Percentiles rank a stretch among this genome's conserved stretches.
phyloP scores from a whole-genome alignment of 2,329 filamentous ascomycete species.

The Colletotrichum zoysiae region DNA sequence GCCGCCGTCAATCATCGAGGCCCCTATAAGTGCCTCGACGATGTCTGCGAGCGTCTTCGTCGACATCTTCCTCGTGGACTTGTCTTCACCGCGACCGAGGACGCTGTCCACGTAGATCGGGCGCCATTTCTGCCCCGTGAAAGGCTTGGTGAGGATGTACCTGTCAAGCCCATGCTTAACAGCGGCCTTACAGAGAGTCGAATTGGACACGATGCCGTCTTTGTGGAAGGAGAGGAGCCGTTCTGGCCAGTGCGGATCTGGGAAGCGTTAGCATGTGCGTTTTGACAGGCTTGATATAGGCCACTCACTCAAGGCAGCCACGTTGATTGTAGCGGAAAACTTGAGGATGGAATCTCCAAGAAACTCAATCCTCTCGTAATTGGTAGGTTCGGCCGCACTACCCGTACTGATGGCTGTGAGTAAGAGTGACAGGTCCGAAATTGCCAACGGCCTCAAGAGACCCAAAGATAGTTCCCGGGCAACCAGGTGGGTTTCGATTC shows the following conservation, averaged over 20 bases:
- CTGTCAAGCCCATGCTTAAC: constrained; percentile 73
- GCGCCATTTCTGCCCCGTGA: constrained; percentile 80
- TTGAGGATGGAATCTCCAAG: constrained; percentile 89
- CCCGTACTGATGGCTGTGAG: constrained; percentile 78
- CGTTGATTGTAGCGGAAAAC: constrained; percentile 74
- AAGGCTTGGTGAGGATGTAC: constrained; percentile 77
- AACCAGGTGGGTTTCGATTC: constrained; percentile 74
- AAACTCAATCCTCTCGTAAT: constrained; percentile 91
- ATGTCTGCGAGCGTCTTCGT: constrained; percentile 90
- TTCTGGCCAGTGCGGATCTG: constrained; percentile 79
- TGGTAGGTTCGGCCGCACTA: constrained; percentile 66
- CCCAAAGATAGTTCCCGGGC: constrained; percentile 70
- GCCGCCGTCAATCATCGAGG: constrained; percentile 77
- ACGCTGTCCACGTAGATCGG: constrained; percentile 67
- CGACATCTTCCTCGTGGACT: constrained; percentile 61
- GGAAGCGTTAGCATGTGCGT: constrained; percentile 37
- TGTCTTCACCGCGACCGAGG: constrained; percentile 43
- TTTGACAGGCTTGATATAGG: neutral
- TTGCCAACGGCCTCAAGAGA: constrained; percentile 62
- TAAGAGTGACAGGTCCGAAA: constrained; percentile 65
- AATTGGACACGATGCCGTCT: constrained; percentile 79
- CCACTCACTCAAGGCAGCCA: constrained; percentile 65
- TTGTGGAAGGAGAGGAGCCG: constrained; percentile 78
- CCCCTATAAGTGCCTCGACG: constrained; percentile 86
- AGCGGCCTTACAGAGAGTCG: constrained; percentile 75